Evolutionary conservation across 2,329 filamentous ascomycete species (phyloP), one percentile per base, ranked within the genome.

Genomic region (Tricladium varicosporioides): DNA sequence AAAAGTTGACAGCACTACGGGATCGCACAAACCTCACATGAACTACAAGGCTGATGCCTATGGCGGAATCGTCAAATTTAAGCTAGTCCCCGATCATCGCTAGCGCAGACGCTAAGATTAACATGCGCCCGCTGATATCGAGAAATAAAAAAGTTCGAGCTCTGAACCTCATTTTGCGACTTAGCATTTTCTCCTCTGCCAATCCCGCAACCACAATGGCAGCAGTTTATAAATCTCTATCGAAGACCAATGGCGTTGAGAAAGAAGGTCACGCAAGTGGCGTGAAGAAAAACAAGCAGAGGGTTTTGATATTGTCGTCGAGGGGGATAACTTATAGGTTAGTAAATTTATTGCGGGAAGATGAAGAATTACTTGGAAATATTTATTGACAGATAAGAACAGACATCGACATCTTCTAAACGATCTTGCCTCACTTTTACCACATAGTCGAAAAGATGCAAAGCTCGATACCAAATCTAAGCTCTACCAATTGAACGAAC

Each of bases 381-480:
- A 47, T 49, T 59, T 48, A 59, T 56, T 52, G 27, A 40, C 15
- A 53, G 51, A 43, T 58, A 27, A 27, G 13, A 10, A 42, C 66
- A 95, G 93, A 74, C 94, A 97, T 74, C 89, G 94, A 45, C 94
- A 99, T 76, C 80, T 99, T 45, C 82, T 99, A 61, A 90, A 92
- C 69, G 94, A 99, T 70, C 80, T 99, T 48, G 85, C 91, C 57
- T 82, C 88, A 31, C 86, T 99, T 74, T 86, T 99, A 63, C 94
- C 94, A 2, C 94, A 99, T 73, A 87, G 87, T 64, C 86, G 91
- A 70, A 96, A 96, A 77, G 94, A 99, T 72, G 91, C 89, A 67
- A 99, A 99, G 76, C 90, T 97, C 64, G 94, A 99, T 74, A 94
- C 91, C 53, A 97, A 97, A 77, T 92, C 90, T 40, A 92, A 94